A percentile compares a stretch with the other conserved stretches of the same genome.
phyloP scores from a whole-genome alignment of 2,329 filamentous ascomycete genomes.

The Arthroderma sp. region DNA sequence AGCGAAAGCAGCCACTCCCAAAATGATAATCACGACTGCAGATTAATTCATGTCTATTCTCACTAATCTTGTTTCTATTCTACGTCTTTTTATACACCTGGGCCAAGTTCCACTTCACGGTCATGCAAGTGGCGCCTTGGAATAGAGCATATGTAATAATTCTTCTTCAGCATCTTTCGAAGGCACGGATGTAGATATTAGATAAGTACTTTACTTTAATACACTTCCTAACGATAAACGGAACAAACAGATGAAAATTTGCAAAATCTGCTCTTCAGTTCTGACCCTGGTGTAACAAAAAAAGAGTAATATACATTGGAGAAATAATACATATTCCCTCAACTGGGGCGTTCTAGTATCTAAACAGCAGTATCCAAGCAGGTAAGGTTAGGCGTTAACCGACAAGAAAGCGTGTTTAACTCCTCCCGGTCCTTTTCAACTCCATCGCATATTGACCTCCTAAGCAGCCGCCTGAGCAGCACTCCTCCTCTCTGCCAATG shows the following conservation, averaged over 20 bases:
- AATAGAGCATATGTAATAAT: constrained; percentile 6
- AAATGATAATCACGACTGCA: constrained; percentile 10
- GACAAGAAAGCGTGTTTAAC: neutral
- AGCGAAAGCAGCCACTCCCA: constrained; percentile 8
- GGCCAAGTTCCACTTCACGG: neutral
- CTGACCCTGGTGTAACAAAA: neutral
- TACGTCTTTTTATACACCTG: constrained; percentile 3
- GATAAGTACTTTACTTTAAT: neutral
- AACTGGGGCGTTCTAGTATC: neutral
- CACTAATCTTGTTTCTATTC: constrained; percentile 16
- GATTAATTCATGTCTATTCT: constrained; percentile 8
- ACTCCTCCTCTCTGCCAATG: constrained; percentile 64
- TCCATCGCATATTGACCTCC: neutral
- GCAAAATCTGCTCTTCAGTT: neutral
- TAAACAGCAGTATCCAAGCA: neutral
- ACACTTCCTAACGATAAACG: neutral
- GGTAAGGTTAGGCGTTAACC: neutral
- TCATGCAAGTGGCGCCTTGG: neutral
- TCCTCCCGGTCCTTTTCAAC: neutral
- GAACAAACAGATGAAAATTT: neutral
- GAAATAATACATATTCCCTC: constrained; percentile 1
- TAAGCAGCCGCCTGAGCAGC: constrained; percentile 4
- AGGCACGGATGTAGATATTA: neutral
- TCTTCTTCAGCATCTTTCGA: neutral
- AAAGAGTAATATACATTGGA: neutral